A percentile compares a stretch with the other conserved stretches of the same genome.
Conservation (phyloP, 2,329 filamentous ascomycete genomes). For the Claviceps paspali region DNA sequence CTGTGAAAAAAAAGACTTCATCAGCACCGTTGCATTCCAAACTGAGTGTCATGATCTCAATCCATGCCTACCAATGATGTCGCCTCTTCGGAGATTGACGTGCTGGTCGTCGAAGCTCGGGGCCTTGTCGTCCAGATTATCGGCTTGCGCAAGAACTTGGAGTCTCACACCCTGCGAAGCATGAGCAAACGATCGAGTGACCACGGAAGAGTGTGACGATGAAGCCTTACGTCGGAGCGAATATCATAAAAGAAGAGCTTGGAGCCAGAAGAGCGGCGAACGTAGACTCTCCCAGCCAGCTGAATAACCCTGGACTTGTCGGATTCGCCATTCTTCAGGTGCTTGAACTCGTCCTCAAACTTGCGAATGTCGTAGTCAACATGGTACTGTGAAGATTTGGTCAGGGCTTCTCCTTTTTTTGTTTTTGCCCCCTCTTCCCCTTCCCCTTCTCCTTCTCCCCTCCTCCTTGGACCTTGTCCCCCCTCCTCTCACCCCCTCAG, state of each 20-base stretch:
- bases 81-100: constrained; percentile 74
- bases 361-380: constrained; percentile 69
- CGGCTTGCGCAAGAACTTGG: constrained; percentile 84
- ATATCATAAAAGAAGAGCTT: constrained; percentile 85
- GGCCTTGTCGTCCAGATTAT: constrained; percentile 54
- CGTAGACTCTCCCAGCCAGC: constrained; percentile 78
- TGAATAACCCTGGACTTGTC: constrained; percentile 60
- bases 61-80: constrained; percentile 55
- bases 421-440: neutral
- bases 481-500: neutral
- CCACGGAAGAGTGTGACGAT: neutral
- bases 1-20: neutral
- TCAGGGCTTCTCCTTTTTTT: neutral
- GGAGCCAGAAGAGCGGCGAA: constrained; percentile 63
- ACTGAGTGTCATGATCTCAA: too few relatives aligned
- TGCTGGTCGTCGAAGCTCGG: constrained; percentile 74
- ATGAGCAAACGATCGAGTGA: neutral
- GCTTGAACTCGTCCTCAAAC: constrained; percentile 62
- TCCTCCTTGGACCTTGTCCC: too few relatives aligned
- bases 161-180: constrained; percentile 42
- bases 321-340: constrained; percentile 78
- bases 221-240: constrained; percentile 18
- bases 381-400: constrained; percentile 44
- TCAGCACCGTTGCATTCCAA: too few relatives aligned
- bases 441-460: too few relatives aligned